Percentiles rank a stretch among this genome's conserved stretches.
phyloP scores from a whole-genome alignment of 2,329 filamentous ascomycete genomes.

The Aulographum hederae region DNA sequence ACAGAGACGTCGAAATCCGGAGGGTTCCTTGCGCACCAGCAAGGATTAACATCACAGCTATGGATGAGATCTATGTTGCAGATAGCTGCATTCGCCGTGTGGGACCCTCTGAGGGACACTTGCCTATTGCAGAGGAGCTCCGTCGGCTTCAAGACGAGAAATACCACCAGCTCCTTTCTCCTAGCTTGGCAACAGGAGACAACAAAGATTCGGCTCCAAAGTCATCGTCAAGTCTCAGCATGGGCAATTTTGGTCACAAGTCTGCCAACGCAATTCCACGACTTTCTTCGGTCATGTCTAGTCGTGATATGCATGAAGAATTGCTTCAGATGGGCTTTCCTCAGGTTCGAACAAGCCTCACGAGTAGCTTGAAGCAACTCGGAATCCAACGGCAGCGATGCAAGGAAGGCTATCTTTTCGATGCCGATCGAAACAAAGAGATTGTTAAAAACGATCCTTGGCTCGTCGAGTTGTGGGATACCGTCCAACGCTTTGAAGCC shows the following conservation, averaged over 20 bases:
- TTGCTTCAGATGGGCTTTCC: slow-evolving; percentile 18
- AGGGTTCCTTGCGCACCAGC: slow-evolving; percentile 26
- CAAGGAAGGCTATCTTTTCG: slow-evolving; percentile 35
- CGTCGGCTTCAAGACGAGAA: slow-evolving; percentile 2
- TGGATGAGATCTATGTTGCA: slow-evolving; percentile 19
- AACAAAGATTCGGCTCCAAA: background rate
- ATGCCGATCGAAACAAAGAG: slow-evolving; percentile 44
- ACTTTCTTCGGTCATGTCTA: slow-evolving; percentile 10
- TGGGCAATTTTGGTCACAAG: slow-evolving; percentile 15
- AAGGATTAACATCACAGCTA: slow-evolving; percentile 22
- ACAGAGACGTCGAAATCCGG: slow-evolving; percentile 30
- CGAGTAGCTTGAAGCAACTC: slow-evolving; percentile 16
- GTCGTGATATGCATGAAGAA: slow-evolving; percentile 17
- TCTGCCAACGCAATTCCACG: slow-evolving; percentile 10
- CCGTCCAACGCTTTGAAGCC: slow-evolving; percentile 47
- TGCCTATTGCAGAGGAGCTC: slow-evolving; percentile 11
- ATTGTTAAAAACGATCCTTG: slow-evolving; percentile 56
- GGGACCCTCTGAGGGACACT: background rate
- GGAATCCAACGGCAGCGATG: slow-evolving; percentile 32
- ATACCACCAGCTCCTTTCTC: background rate
- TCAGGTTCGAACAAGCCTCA: slow-evolving; percentile 13
- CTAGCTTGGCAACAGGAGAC: background rate
- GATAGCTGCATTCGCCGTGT: too few relatives aligned
- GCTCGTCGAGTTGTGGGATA: slow-evolving; percentile 64
- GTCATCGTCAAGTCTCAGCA: slow-evolving; percentile 12